These are phyloP conservation scores for Gastrolobium bilobum DNA, from an alignment of 306 rosid genomes.

Conservation along the genomic window DNA sequence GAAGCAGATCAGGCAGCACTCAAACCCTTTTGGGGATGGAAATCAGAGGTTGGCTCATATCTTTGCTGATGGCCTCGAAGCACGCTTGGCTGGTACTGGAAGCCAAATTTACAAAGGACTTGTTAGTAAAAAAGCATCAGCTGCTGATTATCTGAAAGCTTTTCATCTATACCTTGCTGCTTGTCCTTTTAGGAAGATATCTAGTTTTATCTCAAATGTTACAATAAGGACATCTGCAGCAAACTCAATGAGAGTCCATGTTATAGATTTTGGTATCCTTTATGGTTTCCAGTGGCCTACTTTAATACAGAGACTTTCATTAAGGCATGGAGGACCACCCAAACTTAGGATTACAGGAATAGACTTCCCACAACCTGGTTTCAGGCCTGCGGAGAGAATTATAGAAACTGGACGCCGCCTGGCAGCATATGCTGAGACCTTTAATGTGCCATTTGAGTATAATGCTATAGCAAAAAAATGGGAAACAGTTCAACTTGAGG, in stretches of 20 bases:
- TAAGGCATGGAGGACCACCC: conserved; percentile 79
- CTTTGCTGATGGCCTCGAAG: conserved; percentile 95
- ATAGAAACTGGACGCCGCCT: conserved; percentile 91
- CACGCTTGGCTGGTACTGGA: conserved; percentile 97
- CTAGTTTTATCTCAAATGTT: conserved; percentile 71
- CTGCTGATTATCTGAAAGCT: conserved; percentile 83
- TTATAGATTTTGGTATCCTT: conserved; percentile 92
- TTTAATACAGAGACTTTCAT: conserved; percentile 70
- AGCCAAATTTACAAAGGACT: conserved; percentile 95
- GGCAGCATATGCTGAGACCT: conserved; percentile 78
- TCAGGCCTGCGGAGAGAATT: conserved; percentile 93
- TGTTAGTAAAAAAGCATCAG: conserved; percentile 71
- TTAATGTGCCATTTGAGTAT: conserved; percentile 84
- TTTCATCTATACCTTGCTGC: conserved; percentile 86
- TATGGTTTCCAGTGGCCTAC: conserved; percentile 99
- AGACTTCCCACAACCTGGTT: conserved; percentile 95
- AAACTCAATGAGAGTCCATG: conserved; percentile 68
- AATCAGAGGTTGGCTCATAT: conserved; percentile 87
- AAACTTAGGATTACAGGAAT: conserved; percentile 90
- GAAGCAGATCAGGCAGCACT: conserved; percentile 78
- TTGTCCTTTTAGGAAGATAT: conserved; percentile 84
- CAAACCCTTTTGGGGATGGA: conserved; percentile 84
- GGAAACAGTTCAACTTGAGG: conserved; percentile 86
- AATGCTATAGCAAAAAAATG: conserved; percentile 86
- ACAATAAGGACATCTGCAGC: conserved; percentile 57